These are phyloP conservation scores for Phytophthora sojae DNA, from an alignment of 352 stramenopile genomes.

Conservation along the genomic window DNA sequence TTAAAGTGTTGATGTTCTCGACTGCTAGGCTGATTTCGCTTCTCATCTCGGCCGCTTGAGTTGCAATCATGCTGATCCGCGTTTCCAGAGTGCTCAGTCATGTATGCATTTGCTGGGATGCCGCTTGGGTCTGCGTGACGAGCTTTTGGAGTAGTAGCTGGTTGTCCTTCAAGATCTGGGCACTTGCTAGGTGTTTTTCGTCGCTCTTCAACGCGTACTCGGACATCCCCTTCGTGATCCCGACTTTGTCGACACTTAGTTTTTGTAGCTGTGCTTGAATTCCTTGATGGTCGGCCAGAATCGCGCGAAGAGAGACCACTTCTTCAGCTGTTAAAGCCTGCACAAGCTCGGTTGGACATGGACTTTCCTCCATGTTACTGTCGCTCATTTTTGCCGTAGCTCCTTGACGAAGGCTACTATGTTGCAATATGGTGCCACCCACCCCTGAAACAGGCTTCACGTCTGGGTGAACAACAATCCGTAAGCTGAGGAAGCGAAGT, in stretches of 20 bases:
- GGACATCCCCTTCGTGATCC: conserved; percentile 12
- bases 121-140: not conserved
- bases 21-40: conserved; percentile 10
- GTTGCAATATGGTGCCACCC: not conserved
- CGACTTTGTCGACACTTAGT: conserved; percentile 11
- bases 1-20: conserved; percentile 20
- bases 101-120: not conserved
- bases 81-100: not conserved
- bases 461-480: not conserved
- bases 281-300: conserved; percentile 9
- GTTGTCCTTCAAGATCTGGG: conserved; percentile 14
- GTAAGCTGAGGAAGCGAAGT: conserved; percentile 1
- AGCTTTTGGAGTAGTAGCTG: conserved; percentile 3
- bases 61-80: conserved; percentile 1
- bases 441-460: not conserved
- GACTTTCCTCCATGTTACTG: conserved; percentile 11
- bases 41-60: conserved; percentile 1
- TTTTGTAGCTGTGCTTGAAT: conserved; percentile 16
- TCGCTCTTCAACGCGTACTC: conserved; percentile 21
- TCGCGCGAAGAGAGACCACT: not conserved
- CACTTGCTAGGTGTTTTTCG: conserved; percentile 6
- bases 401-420: conserved; percentile 19
- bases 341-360: conserved; percentile 5
- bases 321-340: conserved; percentile 10
- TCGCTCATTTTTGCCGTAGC: conserved; percentile 20